Evolutionary conservation across 176 grass and related monocot genomes (phyloP).

Genomic region (Tillandsia leiboldiana): DNA sequence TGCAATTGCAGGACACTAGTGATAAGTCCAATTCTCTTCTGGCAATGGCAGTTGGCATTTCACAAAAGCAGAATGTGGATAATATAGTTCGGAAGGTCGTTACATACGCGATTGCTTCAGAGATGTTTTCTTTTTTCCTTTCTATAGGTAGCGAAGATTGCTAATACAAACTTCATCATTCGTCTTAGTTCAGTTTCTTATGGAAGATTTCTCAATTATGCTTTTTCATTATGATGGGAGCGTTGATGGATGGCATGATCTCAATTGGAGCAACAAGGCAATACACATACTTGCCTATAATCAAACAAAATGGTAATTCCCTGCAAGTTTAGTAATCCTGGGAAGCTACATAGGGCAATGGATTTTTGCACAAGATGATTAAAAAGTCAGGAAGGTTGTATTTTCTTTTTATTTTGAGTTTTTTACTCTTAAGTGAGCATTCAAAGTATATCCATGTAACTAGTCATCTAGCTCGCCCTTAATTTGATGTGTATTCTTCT

Average conservation of each 20-base stretch:
- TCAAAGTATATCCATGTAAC: not conserved
- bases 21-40: constrained; percentile 45
- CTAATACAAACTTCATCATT: constrained; percentile 12
- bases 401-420: not conserved
- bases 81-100: constrained; percentile 60
- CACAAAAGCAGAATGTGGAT: constrained; percentile 79
- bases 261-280: constrained; percentile 74
- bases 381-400: not conserved
- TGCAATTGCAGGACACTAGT: constrained; percentile 37
- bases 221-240: constrained; percentile 98
- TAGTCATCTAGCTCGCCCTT: not conserved
- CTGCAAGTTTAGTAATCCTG: not conserved
- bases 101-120: not conserved
- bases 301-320: constrained; percentile 88
- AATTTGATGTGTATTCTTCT: not conserved
- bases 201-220: constrained; percentile 70
- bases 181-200: constrained; percentile 55
- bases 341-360: not conserved
- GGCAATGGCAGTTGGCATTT: constrained; percentile 92
- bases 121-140: not conserved
- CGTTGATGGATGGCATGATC: constrained; percentile 76
- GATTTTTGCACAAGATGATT: not conserved
- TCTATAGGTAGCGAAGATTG: not conserved
- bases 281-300: constrained; percentile 81
- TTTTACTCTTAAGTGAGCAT: not conserved